Percentiles rank a stretch among this genome's conserved stretches.
Evolutionary conservation across 805 yeast genomes (phyloP).

Genomic region (Hanseniaspora meyeri): DNA sequence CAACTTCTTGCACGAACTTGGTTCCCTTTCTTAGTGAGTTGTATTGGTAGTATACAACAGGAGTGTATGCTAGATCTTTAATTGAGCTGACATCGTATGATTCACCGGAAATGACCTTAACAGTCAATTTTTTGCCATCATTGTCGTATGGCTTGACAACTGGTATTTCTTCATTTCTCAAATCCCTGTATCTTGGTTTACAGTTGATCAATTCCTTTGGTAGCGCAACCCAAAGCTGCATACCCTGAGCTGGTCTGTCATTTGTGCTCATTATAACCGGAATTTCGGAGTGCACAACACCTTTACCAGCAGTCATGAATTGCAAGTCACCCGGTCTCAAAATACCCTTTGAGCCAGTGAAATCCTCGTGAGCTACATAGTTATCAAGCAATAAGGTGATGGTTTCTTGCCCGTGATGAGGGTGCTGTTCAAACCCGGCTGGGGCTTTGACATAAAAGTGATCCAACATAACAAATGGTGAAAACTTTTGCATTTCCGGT

Average conservation of each 20-base stretch:
- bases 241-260: constrained; percentile 45
- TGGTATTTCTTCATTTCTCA: constrained; percentile 60
- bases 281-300: constrained; percentile 77
- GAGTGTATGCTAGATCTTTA: constrained; percentile 69
- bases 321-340: constrained; percentile 74
- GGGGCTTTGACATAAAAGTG: constrained; percentile 56
- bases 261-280: constrained; percentile 35
- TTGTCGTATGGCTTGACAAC: constrained; percentile 52
- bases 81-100: constrained; percentile 64
- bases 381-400: constrained; percentile 56
- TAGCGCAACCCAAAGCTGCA: constrained; percentile 82
- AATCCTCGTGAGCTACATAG: constrained; percentile 69
- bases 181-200: constrained; percentile 68
- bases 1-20: constrained; percentile 45
- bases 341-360: constrained; percentile 72
- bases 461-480: constrained; percentile 73
- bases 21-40: constrained; percentile 51
- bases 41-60: constrained; percentile 61
- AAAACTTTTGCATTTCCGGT: constrained; percentile 52
- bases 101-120: constrained; percentile 59
- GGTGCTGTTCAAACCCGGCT: constrained; percentile 74
- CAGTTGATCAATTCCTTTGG: constrained; percentile 51
- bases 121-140: constrained; percentile 36
- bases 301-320: constrained; percentile 88
- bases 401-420: constrained; percentile 77